Conservation (phyloP, 2,329 filamentous ascomycete genomes). For the Fusarium coicis region DNA sequence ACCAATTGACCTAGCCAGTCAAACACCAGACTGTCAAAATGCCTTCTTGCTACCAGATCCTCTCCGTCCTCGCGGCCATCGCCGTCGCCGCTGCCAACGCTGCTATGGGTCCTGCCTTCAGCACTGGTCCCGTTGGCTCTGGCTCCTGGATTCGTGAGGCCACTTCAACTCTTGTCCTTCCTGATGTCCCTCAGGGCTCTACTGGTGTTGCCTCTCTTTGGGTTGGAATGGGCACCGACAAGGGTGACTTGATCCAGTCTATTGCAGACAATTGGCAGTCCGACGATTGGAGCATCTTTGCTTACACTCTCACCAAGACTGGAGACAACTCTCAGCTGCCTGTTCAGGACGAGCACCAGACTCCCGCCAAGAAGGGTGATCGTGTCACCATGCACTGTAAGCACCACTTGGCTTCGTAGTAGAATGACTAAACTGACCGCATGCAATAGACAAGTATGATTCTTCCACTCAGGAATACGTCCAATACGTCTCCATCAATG, state of each 20-base stretch:
- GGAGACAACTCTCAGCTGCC: slow-evolving; percentile 37
- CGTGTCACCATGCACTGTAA: slow-evolving; percentile 39
- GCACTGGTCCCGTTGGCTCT: slow-evolving; percentile 55
- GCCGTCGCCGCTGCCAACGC: slow-evolving; percentile 35
- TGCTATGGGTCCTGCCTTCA: slow-evolving; percentile 53
- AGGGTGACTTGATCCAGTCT: slow-evolving; percentile 59
- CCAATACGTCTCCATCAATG: slow-evolving; percentile 37
- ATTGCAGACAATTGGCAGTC: slow-evolving; percentile 53
- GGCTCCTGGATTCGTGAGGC: slow-evolving; percentile 56
- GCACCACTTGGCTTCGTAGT: fast-evolving
- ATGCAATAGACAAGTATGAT: slow-evolving; percentile 27
- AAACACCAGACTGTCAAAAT: not conserved
- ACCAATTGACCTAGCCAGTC: not conserved
- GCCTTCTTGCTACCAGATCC: slow-evolving; percentile 27
- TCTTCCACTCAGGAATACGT: slow-evolving; percentile 26
- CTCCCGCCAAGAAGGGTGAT: slow-evolving; percentile 23
- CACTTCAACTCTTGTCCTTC: slow-evolving; percentile 56
- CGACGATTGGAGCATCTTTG: slow-evolving; percentile 54
- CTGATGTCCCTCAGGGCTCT: slow-evolving; percentile 50
- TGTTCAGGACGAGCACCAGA: slow-evolving; percentile 26
- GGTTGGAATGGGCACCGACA: slow-evolving; percentile 60
- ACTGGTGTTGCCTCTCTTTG: slow-evolving; percentile 55
- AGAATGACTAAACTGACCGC: not conserved
- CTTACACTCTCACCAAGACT: slow-evolving; percentile 54
- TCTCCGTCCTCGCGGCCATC: slow-evolving; percentile 30